These are phyloP conservation scores for Leccinum solheimii DNA, from an alignment of 1,284 basidiomycete genomes.

Conservation along the genomic window DNA sequence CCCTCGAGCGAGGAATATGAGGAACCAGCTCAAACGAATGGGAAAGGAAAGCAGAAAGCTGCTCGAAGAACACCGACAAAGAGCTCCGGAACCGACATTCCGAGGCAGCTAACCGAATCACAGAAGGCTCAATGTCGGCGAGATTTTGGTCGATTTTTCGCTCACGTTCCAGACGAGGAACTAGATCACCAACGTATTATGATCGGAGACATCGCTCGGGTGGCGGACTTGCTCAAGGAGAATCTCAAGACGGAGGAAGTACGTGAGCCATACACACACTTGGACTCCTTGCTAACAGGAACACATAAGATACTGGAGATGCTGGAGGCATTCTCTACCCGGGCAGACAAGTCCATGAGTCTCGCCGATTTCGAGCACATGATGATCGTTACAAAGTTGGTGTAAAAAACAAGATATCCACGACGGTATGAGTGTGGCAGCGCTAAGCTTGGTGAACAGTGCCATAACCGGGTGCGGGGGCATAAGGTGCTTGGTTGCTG, in stretches of 20 bases:
- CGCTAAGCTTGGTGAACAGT: slow-evolving; percentile 19
- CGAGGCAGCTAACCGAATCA: slow-evolving; percentile 44
- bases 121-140: slow-evolving; percentile 56
- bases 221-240: slow-evolving; percentile 60
- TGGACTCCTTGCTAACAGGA: background rate
- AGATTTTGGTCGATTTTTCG: slow-evolving; percentile 72
- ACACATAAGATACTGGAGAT: slow-evolving; percentile 65
- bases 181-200: slow-evolving; percentile 53
- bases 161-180: slow-evolving; percentile 41
- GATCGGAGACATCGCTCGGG: slow-evolving; percentile 62
- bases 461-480: slow-evolving; percentile 27
- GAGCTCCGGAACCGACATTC: background rate
- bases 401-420: slow-evolving; percentile 13
- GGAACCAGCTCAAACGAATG: slow-evolving; percentile 6
- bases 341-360: slow-evolving; percentile 62
- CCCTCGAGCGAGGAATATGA: slow-evolving; percentile 35
- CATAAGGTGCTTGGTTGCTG: slow-evolving; percentile 15
- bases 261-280: slow-evolving; percentile 21
- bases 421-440: background rate
- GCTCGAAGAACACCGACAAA: slow-evolving; percentile 4
- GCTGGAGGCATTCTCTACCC: slow-evolving; percentile 68
- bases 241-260: slow-evolving; percentile 72
- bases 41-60: slow-evolving; percentile 16
- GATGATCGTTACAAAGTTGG: slow-evolving; percentile 60
- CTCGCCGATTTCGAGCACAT: slow-evolving; percentile 71